A percentile compares a stretch with the other conserved stretches of the same genome.
phyloP scores from a whole-genome alignment of 179 eudicot genomes.

The Silene vulgaris region DNA sequence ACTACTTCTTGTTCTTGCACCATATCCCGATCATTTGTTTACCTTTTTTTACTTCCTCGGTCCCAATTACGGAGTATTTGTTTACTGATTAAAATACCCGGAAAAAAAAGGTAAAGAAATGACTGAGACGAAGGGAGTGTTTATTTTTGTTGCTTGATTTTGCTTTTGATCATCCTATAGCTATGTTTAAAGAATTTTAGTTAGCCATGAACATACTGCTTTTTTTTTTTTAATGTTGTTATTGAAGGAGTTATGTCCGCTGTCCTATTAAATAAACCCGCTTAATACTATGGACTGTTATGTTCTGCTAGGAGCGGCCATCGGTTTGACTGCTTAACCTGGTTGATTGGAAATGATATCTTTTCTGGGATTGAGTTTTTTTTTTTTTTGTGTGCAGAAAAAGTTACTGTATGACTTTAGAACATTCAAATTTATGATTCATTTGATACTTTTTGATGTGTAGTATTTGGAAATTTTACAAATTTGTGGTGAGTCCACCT shows the following conservation, averaged over 20 bases:
- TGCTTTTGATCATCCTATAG: slow-evolving; percentile 15
- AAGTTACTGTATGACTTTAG: neutral
- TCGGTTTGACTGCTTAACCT: too few relatives aligned
- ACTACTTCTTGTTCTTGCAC: neutral
- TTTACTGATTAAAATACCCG: neutral
- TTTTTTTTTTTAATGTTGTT: neutral
- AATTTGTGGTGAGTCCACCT: neutral
- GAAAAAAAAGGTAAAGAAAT: too few relatives aligned
- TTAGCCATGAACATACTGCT: neutral
- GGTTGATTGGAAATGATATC: slow-evolving; percentile 15
- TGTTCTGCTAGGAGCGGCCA: too few relatives aligned
- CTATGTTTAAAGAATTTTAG: slow-evolving; percentile 2
- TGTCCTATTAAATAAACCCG: too few relatives aligned
- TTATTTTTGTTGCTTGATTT: slow-evolving; percentile 7
- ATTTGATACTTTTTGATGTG: neutral
- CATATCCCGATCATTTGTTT: too few relatives aligned
- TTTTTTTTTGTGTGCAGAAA: neutral
- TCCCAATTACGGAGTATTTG: too few relatives aligned
- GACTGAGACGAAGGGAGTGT: too few relatives aligned
- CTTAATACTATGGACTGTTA: too few relatives aligned
- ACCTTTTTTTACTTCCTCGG: too few relatives aligned
- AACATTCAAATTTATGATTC: slow-evolving; percentile 8
- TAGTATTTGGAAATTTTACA: neutral
- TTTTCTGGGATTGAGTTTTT: slow-evolving; percentile 1
- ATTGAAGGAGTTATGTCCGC: too few relatives aligned